These are phyloP conservation scores for Alternaria ethzedia DNA, from an alignment of 2,329 filamentous ascomycete genomes.

Conservation along the genomic window DNA sequence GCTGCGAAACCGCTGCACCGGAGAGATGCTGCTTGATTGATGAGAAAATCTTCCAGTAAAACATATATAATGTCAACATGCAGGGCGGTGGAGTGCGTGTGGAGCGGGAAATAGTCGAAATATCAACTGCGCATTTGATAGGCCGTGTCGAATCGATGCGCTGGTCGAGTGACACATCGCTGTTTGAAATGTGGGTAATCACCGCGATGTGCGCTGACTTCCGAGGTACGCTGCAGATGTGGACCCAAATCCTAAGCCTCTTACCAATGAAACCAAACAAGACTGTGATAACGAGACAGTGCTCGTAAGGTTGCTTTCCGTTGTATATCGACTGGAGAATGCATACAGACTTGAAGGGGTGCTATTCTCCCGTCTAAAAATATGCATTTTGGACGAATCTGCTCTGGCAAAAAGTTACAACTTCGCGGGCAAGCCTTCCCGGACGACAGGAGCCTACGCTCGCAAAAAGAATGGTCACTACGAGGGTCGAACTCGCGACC, in stretches of 20 bases:
- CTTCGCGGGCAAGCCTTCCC: not conserved
- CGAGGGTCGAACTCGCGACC: constrained; percentile 22
- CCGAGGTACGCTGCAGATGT: not conserved
- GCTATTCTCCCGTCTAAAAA: not conserved
- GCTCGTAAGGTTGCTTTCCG: not conserved
- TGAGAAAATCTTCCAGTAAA: not conserved
- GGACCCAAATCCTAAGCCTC: not conserved
- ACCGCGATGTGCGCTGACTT: not conserved
- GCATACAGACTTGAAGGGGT: not conserved
- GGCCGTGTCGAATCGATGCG: not conserved
- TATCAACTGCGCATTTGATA: not conserved
- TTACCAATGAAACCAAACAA: not conserved
- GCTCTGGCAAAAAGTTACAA: not conserved
- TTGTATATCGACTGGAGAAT: not conserved
- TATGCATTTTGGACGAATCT: not conserved
- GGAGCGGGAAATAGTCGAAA: not conserved
- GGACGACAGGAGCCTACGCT: not conserved
- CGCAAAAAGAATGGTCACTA: constrained; percentile 20
- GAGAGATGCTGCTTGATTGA: not conserved
- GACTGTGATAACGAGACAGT: not conserved
- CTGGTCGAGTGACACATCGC: not conserved
- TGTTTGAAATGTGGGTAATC: not conserved
- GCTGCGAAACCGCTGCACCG: not conserved
- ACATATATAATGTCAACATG: accelerated
- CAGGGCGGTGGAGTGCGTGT: not conserved